Percentiles rank a stretch among this genome's conserved stretches.
phyloP scores from a whole-genome alignment of 1,139 yeast genomes.

The Geotrichum restrictum region DNA sequence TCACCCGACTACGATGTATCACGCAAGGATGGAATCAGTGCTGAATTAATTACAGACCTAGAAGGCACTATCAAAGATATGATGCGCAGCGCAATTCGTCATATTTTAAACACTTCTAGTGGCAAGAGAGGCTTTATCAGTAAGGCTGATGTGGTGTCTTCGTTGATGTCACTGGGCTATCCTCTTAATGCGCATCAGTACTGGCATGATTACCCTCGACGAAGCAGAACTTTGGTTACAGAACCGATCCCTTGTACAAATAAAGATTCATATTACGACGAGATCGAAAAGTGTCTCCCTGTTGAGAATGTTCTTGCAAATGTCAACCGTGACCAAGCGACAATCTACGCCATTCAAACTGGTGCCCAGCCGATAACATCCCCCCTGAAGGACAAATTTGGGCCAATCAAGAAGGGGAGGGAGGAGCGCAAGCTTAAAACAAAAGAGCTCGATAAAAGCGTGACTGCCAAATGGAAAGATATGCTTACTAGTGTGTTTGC shows the following conservation, averaged over 20 bases:
- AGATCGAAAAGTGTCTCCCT: conserved; percentile 2
- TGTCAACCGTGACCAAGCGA: not conserved
- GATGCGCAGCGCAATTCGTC: conserved; percentile 6
- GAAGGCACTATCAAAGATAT: conserved; percentile 12
- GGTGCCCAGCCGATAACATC: no score
- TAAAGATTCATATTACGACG: conserved; percentile 9
- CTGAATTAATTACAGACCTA: conserved; percentile 6
- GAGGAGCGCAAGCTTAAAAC: not conserved
- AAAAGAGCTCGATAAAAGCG: not conserved
- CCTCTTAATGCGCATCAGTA: conserved; percentile 7
- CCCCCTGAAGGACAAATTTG: not conserved
- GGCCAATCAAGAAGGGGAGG: not conserved
- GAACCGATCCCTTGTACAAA: conserved; percentile 7
- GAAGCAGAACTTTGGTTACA: conserved; percentile 5
- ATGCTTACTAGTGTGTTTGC: not conserved
- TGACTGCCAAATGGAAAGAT: not conserved
- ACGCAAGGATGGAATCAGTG: not conserved
- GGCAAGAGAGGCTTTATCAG: not conserved
- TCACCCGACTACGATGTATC: conserved; percentile 6
- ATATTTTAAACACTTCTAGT: not conserved
- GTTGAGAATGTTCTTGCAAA: not conserved
- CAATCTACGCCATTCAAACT: not conserved
- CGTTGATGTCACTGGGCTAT: not conserved
- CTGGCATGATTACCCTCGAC: conserved; percentile 14
- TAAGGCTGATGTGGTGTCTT: not conserved